A percentile compares a stretch with the other conserved stretches of the same genome.
phyloP scores from a whole-genome alignment of 2,329 filamentous ascomycete species.

The Botryotinia calthae region DNA sequence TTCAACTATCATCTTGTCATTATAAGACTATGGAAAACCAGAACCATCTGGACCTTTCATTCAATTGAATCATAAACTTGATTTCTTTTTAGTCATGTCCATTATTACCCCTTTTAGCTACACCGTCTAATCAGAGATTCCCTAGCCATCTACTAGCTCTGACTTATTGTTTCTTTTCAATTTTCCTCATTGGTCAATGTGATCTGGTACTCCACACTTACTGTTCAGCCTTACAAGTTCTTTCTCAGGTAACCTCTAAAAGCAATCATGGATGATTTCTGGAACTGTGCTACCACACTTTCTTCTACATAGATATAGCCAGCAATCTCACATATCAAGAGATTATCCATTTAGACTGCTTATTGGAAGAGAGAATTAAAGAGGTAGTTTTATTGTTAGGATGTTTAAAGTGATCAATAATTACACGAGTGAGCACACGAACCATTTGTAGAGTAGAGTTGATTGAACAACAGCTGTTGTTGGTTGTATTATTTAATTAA shows the following conservation, averaged over 20 bases:
- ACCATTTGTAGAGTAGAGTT: not conserved
- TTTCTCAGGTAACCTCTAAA: constrained; percentile 13
- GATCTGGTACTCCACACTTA: not conserved
- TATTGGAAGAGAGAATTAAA: not conserved
- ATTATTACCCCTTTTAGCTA: constrained; percentile 11
- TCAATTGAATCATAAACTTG: not conserved
- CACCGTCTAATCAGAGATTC: not conserved
- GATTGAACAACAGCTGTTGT: not conserved
- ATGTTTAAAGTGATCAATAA: not conserved
- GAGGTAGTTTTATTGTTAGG: not conserved
- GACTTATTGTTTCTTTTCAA: not conserved
- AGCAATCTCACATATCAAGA: not conserved
- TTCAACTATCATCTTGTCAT: not conserved
- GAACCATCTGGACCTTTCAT: not conserved
- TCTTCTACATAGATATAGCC: not conserved
- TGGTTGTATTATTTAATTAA: not conserved
- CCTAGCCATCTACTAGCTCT: not conserved
- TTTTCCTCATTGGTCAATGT: not conserved
- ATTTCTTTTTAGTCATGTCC: not conserved
- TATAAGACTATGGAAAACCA: not conserved
- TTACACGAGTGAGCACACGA: not conserved
- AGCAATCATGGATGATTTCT: not conserved
- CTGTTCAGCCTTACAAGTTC: constrained; percentile 20
- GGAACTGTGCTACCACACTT: not conserved
- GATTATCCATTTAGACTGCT: not conserved